Evolutionary conservation across 768 basidiomycete species (phyloP).

Genomic region (Kwoniella mangroviensis): DNA sequence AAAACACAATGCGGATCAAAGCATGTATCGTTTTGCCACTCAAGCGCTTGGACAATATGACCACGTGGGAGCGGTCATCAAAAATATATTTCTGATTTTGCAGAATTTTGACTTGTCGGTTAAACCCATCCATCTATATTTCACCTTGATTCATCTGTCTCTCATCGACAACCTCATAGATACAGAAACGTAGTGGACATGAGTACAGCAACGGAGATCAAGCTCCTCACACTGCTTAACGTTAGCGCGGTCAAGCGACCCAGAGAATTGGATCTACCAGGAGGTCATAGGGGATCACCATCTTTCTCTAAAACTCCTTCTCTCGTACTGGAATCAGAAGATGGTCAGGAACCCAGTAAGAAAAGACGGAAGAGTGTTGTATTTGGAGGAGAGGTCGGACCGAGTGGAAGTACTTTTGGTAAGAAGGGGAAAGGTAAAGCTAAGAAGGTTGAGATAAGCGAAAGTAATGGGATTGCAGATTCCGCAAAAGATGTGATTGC

Average conservation of each 20-base stretch:
- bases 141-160: neutral
- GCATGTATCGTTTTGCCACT: slow-evolving; percentile 3
- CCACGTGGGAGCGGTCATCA: slow-evolving; percentile 4
- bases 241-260: slow-evolving; percentile 74
- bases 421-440: slow-evolving; percentile 50
- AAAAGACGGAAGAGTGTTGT: slow-evolving; percentile 55
- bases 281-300: slow-evolving; percentile 46
- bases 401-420: slow-evolving; percentile 52
- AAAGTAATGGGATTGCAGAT: slow-evolving; percentile 30
- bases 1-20: too few relatives aligned
- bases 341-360: slow-evolving; percentile 52
- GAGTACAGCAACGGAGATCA: slow-evolving; percentile 57
- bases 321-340: neutral
- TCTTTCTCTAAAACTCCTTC: neutral
- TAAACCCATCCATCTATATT: neutral
- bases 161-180: neutral
- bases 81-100: slow-evolving; percentile 6
- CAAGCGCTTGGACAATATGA: neutral
- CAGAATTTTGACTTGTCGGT: neutral
- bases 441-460: slow-evolving; percentile 11
- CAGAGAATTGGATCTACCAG: slow-evolving; percentile 49
- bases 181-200: slow-evolving; percentile 19
- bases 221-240: slow-evolving; percentile 84
- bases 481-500: slow-evolving; percentile 16
- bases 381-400: slow-evolving; percentile 56